Percentiles rank a stretch among this genome's conserved stretches.
Evolutionary conservation across 495 filamentous ascomycete genomes (phyloP).

Genomic region (Xylaria grammica): DNA sequence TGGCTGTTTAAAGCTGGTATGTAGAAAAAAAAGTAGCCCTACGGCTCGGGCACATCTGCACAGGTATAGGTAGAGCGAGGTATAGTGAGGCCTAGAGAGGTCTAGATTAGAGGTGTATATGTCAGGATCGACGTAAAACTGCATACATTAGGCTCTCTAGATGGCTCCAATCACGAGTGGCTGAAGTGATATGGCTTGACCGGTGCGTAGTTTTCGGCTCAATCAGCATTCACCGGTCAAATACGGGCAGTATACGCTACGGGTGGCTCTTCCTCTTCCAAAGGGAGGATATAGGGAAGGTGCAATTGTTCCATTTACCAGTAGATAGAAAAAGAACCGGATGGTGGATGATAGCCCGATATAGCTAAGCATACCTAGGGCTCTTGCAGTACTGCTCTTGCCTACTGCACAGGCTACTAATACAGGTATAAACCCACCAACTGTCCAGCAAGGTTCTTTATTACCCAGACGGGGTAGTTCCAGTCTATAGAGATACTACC

Average conservation of each 20-base stretch:
- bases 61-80: too few species aligned
- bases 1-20: neutral
- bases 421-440: too few species aligned
- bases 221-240: conserved; percentile 1
- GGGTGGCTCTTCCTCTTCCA: too few species aligned
- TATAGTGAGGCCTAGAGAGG: too few species aligned
- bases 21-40: conserved; percentile 1
- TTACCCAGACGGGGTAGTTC: neutral
- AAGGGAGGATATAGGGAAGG: neutral
- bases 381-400: neutral
- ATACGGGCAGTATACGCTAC: neutral
- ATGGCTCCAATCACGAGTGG: neutral
- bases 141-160: neutral
- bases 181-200: conserved; percentile 3
- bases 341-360: neutral
- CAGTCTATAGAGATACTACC: too few species aligned
- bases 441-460: neutral
- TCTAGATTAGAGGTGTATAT: too few species aligned
- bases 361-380: neutral
- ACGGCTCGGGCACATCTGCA: neutral
- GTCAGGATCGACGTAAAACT: neutral
- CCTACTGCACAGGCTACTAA: too few species aligned
- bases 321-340: neutral
- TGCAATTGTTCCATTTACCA: neutral
- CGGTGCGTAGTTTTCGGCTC: conserved; percentile 3